phyloP scores from a whole-genome alignment of 2,329 filamentous ascomycete species.

The Clonostachys rhizophaga region DNA sequence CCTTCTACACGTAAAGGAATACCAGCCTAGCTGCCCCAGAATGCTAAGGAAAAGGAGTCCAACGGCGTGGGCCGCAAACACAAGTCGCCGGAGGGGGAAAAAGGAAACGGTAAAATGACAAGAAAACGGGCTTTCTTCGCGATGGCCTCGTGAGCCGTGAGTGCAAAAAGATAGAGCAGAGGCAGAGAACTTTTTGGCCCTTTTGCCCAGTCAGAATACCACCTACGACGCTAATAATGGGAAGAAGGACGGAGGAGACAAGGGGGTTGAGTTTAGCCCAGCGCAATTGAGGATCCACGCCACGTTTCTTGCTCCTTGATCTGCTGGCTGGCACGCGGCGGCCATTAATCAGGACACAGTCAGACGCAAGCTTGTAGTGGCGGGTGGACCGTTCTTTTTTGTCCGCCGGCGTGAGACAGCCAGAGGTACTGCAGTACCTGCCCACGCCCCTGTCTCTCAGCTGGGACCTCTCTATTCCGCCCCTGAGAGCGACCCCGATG shows the following conservation, averaged over 20 bases:
- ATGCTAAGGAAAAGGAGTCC: not conserved
- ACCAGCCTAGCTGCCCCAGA: not conserved
- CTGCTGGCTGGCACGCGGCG: too few relatives aligned
- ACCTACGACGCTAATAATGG: too few relatives aligned
- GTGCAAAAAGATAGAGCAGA: constrained; percentile 1
- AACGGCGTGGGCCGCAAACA: not conserved
- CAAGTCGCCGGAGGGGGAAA: not conserved
- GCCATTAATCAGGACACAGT: too few relatives aligned
- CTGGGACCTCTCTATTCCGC: too few relatives aligned
- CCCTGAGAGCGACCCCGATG: too few relatives aligned
- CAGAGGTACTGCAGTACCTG: too few relatives aligned
- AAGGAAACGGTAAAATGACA: not conserved
- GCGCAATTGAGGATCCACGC: constrained; percentile 4
- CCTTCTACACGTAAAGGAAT: constrained; percentile 3
- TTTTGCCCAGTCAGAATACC: not conserved
- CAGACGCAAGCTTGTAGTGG: too few relatives aligned
- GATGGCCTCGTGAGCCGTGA: not conserved
- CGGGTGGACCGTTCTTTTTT: too few relatives aligned
- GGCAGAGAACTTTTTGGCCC: constrained; percentile 5
- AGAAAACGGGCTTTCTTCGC: not conserved
- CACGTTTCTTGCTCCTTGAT: constrained; percentile 1
- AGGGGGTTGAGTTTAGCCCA: constrained; percentile 1
- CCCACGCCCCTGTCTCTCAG: too few relatives aligned
- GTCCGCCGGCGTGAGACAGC: too few relatives aligned
- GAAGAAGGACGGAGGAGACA: not conserved